These are phyloP conservation scores for Penicillium bovifimosum DNA, from an alignment of 495 filamentous ascomycete genomes.

Conservation along the genomic window DNA sequence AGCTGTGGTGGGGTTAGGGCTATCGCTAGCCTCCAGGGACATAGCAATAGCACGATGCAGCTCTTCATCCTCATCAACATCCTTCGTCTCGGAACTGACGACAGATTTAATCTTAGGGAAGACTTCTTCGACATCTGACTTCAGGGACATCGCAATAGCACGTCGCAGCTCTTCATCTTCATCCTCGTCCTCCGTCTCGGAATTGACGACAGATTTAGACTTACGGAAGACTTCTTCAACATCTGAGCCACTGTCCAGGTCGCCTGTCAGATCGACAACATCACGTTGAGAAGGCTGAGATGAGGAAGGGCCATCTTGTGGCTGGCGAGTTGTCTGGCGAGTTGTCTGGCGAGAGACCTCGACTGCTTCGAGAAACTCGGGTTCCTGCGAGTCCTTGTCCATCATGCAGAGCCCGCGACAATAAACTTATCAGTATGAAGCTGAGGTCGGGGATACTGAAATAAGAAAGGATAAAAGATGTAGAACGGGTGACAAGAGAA, in stretches of 20 bases:
- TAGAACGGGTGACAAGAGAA: neutral
- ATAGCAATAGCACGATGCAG: slow-evolving; percentile 49
- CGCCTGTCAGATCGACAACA: slow-evolving; percentile 37
- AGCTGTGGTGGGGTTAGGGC: neutral
- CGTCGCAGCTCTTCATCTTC: slow-evolving; percentile 44
- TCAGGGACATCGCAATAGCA: slow-evolving; percentile 53
- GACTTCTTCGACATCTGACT: too few species aligned
- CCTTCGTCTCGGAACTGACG: slow-evolving; percentile 31
- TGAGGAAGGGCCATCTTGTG: neutral
- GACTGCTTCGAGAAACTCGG: slow-evolving; percentile 40
- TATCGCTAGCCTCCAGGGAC: slow-evolving; percentile 34
- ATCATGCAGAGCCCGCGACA: neutral
- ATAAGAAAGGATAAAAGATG: neutral
- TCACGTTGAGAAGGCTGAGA: neutral
- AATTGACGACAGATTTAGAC: slow-evolving; percentile 32
- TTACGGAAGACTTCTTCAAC: slow-evolving; percentile 26
- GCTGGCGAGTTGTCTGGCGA: neutral
- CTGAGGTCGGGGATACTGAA: too few species aligned
- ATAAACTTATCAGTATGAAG: too few species aligned
- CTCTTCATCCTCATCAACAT: slow-evolving; percentile 38
- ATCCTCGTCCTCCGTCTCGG: slow-evolving; percentile 26
- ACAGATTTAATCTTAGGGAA: slow-evolving; percentile 34
- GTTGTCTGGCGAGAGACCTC: slow-evolving; percentile 34
- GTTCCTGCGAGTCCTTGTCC: slow-evolving; percentile 10
- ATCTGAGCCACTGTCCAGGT: slow-evolving; percentile 30